Percentiles rank a stretch among this genome's conserved stretches.
Evolutionary conservation across 2,329 filamentous ascomycete species (phyloP).

Genomic region (Aspergillus viridinutans): DNA sequence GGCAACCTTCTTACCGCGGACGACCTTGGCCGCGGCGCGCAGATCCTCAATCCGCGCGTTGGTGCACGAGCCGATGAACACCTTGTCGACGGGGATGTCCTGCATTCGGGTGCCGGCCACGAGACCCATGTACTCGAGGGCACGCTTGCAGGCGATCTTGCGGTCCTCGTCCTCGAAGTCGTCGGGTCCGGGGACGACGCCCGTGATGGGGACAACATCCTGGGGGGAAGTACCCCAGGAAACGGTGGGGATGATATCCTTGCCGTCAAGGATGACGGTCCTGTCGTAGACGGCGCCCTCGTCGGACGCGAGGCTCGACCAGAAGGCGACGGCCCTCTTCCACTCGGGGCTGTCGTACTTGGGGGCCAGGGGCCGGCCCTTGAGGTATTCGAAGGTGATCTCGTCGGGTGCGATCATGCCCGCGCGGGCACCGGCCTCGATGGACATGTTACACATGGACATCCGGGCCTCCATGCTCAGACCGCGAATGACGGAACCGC

Average conservation of each 20-base stretch:
- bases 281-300: constrained; percentile 84
- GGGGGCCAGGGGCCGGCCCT: constrained; percentile 82
- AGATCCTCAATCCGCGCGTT: constrained; percentile 97
- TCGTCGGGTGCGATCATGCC: constrained; percentile 97
- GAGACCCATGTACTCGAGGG: constrained; percentile 95
- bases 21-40: constrained; percentile 76
- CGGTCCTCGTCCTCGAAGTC: constrained; percentile 76
- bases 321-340: constrained; percentile 84
- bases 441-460: constrained; percentile 99
- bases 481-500: constrained; percentile 82
- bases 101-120: constrained; percentile 82
- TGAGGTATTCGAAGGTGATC: constrained; percentile 90
- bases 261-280: constrained; percentile 83
- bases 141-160: constrained; percentile 72
- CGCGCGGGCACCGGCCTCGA: constrained; percentile 89
- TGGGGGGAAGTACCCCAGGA: constrained; percentile 98
- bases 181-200: constrained; percentile 82
- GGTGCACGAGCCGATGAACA: constrained; percentile 97
- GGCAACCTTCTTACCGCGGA: constrained; percentile 83
- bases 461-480: constrained; percentile 96
- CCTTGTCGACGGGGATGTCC: constrained; percentile 88
- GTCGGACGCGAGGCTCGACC: constrained; percentile 81
- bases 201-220: constrained; percentile 92
- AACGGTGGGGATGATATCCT: constrained; percentile 88
- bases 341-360: constrained; percentile 80